Percentiles rank a stretch among this genome's conserved stretches.
phyloP scores from a whole-genome alignment of 2,329 filamentous ascomycete genomes.

The Endothia cerciana region DNA sequence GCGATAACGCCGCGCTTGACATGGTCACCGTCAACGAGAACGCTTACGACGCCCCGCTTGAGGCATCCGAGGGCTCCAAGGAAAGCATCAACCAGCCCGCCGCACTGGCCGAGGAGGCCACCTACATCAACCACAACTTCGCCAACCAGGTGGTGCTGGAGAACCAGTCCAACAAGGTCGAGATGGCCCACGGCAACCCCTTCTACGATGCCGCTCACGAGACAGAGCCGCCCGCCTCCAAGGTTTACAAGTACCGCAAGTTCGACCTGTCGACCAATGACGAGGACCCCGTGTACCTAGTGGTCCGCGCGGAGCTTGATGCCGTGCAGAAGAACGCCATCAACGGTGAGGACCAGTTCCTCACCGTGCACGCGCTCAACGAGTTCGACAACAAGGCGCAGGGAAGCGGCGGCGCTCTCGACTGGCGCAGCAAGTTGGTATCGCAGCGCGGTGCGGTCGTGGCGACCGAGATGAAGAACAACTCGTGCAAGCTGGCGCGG shows the following conservation, averaged over 20 bases:
- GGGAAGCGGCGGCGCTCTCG: slow-evolving; percentile 89
- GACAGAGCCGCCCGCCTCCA: slow-evolving; percentile 90
- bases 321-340: slow-evolving; percentile 95
- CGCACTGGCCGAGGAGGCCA: slow-evolving; percentile 93
- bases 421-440: slow-evolving; percentile 95
- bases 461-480: slow-evolving; percentile 99
- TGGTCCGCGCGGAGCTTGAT: slow-evolving; percentile 94
- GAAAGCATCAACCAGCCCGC: slow-evolving; percentile 93
- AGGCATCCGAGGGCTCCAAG: slow-evolving; percentile 89
- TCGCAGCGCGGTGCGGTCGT: slow-evolving; percentile 96
- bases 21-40: slow-evolving; percentile 99
- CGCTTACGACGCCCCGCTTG: slow-evolving; percentile 89
- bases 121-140: slow-evolving; percentile 99
- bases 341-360: slow-evolving; percentile 85
- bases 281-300: slow-evolving; percentile 88
- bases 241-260: slow-evolving; percentile 97
- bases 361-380: slow-evolving; percentile 95
- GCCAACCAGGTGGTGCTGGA: slow-evolving; percentile 93
- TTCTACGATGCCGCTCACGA: slow-evolving; percentile 97
- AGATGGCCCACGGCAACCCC: slow-evolving; percentile 88
- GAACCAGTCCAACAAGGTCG: slow-evolving; percentile 74
- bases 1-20: slow-evolving; percentile 90
- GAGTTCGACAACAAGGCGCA: slow-evolving; percentile 99
- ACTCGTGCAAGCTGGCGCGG: slow-evolving; percentile 95
- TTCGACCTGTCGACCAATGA: slow-evolving; percentile 96